phyloP scores from a whole-genome alignment of 768 basidiomycete species.

The Boletus rubescentipes region DNA sequence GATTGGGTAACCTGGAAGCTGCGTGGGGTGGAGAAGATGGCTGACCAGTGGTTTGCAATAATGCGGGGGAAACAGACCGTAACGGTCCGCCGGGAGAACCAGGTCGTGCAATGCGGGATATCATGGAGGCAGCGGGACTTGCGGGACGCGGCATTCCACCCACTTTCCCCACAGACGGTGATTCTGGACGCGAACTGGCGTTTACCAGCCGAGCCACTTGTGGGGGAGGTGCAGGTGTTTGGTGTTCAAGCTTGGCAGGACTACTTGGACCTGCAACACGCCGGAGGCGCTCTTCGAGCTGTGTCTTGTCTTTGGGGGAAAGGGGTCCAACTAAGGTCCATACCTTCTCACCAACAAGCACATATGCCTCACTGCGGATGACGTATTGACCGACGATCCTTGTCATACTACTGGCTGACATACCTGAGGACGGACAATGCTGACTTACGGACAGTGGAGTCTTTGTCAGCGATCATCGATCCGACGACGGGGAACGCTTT shows the following conservation, averaged over 20 bases:
- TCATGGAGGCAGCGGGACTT: conserved; percentile 43
- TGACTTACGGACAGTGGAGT: conserved; percentile 85
- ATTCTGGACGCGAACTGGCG: conserved; percentile 46
- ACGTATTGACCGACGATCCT: conserved; percentile 6
- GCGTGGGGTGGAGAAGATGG: conserved; percentile 50
- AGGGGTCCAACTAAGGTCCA: conserved; percentile 77
- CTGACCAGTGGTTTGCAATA: conserved; percentile 39
- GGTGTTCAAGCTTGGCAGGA: conserved; percentile 41
- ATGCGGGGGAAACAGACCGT: conserved; percentile 38
- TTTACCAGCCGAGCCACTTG: conserved; percentile 56
- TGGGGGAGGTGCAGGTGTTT: conserved; percentile 41
- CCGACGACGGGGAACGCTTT: conserved; percentile 81
- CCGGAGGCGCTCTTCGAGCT: conserved; percentile 85
- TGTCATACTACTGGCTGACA: conserved; percentile 21
- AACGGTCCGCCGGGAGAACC: conserved; percentile 38
- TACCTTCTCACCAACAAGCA: conserved; percentile 80
- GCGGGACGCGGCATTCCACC: conserved; percentile 48
- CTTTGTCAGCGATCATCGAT: conserved; percentile 83
- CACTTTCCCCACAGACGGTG: conserved; percentile 42
- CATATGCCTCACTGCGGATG: conserved; percentile 69
- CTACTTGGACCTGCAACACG: conserved; percentile 70
- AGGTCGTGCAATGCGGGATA: conserved; percentile 45
- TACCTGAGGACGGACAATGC: conserved; percentile 81
- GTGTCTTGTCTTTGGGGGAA: conserved; percentile 85
- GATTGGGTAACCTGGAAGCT: conserved; percentile 42